phyloP scores from a whole-genome alignment of 2,329 filamentous ascomycete species.

The Fonsecaea erecta region DNA sequence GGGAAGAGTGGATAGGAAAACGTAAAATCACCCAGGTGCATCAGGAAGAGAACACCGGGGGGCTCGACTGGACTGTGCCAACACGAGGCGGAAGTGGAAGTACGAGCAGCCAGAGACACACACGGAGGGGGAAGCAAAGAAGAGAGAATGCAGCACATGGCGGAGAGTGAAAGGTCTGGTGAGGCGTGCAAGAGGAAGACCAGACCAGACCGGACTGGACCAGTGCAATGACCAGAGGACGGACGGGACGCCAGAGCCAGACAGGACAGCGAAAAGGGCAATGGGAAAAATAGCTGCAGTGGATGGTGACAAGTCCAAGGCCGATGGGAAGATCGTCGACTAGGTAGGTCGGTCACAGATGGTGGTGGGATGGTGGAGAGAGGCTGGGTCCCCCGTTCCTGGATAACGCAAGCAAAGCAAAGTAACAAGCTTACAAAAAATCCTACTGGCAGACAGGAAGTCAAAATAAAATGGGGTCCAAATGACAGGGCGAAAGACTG shows the following conservation, averaged over 20 bases:
- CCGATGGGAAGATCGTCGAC: neutral
- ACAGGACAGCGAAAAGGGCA: slow-evolving; percentile 2
- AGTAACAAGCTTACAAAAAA: neutral
- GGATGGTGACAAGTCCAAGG: neutral
- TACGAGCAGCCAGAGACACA: slow-evolving; percentile 1
- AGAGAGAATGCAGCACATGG: too few relatives aligned
- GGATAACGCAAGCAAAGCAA: neutral
- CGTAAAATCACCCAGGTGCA: slow-evolving; percentile 10
- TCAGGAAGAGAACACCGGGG: slow-evolving; percentile 8
- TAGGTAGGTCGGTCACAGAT: neutral
- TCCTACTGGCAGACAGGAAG: neutral
- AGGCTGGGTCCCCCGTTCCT: neutral
- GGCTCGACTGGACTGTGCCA: neutral
- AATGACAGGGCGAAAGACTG: neutral
- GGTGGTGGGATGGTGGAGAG: too few relatives aligned
- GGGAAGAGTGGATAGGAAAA: slow-evolving; percentile 17
- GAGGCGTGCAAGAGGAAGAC: neutral
- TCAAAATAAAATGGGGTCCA: neutral
- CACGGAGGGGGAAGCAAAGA: neutral
- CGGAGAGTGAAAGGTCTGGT: neutral
- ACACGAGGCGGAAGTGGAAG: slow-evolving; percentile 18
- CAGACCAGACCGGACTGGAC: slow-evolving; percentile 1
- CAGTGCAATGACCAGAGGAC: neutral
- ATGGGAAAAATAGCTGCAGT: neutral
- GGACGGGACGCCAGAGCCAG: neutral